Percentiles rank a stretch among this genome's conserved stretches.
Evolutionary conservation across 1,139 yeast genomes (phyloP).

Genomic region (Entelexis sorbosivorans): DNA sequence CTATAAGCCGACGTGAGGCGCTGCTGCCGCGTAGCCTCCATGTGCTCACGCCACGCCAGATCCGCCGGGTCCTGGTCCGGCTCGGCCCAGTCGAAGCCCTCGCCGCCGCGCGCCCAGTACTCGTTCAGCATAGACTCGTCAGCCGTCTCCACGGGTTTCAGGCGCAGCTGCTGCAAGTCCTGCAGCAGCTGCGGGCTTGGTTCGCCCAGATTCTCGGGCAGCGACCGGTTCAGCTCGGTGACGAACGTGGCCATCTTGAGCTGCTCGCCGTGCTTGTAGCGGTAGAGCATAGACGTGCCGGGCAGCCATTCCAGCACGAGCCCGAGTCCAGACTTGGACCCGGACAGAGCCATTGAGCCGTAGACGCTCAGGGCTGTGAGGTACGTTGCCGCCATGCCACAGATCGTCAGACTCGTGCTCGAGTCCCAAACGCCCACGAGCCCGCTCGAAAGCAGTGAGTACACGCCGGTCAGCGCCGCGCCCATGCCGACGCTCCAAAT

Average conservation of each 20-base stretch:
- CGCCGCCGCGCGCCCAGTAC: slow-evolving; percentile 64
- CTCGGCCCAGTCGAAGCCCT: slow-evolving; percentile 67
- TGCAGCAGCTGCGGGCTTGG: slow-evolving; percentile 28
- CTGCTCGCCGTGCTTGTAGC: slow-evolving; percentile 60
- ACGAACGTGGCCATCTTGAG: slow-evolving; percentile 55
- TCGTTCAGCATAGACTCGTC: slow-evolving; percentile 53
- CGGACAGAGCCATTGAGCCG: slow-evolving; percentile 46
- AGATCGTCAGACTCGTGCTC: slow-evolving; percentile 32
- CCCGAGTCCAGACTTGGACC: slow-evolving; percentile 54
- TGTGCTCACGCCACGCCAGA: slow-evolving; percentile 41
- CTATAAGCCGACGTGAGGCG: slow-evolving; percentile 23
- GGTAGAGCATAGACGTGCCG: slow-evolving; percentile 54
- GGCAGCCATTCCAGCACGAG: slow-evolving; percentile 47
- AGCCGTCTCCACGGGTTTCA: slow-evolving; percentile 36
- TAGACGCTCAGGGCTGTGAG: slow-evolving; percentile 45
- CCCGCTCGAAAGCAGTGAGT: slow-evolving; percentile 29
- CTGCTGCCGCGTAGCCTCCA: slow-evolving; percentile 23
- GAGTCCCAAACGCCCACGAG: slow-evolving; percentile 35
- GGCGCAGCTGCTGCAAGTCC: slow-evolving; percentile 28
- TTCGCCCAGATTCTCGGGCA: slow-evolving; percentile 35
- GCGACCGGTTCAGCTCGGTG: slow-evolving; percentile 47
- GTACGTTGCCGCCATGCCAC: slow-evolving; percentile 55
- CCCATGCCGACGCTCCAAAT: slow-evolving; percentile 32
- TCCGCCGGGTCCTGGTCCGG: slow-evolving; percentile 77
- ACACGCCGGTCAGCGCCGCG: slow-evolving; percentile 29